Base-by-base conservation (phyloP, 2,329 filamentous ascomycete genomes). In the Botrytis galanthina region DNA sequence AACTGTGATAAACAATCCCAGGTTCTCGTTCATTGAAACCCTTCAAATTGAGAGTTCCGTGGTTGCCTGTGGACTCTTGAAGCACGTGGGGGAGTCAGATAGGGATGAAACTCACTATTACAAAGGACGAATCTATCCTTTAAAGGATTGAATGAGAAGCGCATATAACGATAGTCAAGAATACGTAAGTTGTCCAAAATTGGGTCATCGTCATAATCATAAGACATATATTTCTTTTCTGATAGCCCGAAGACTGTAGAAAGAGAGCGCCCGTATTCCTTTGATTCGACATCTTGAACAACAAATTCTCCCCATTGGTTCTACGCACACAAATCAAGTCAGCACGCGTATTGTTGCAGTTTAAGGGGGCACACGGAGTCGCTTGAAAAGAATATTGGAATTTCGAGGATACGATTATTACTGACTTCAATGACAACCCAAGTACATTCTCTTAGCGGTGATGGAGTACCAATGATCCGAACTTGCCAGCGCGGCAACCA, bases 251-350 rank as follows among this genome's bases (percentile, higher is more conserved):
- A 95, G 0, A 91, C 86, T 0, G 87, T 89, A 73, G 85, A 91
- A 72, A 89, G 80, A 5, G 86, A 85, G 73, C 85, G 88, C 67
- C 86, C 88, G 81, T 88, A 90, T 32, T 82, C 80, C 72, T 84
- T 84, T 26, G 82, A 83, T 54, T 86, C 86, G 20, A 98, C 87
- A 68, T 90, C 80, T 79, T 97, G 88, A n/a, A 96, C 88, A 20
- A 88, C 86, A 82, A 98, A 92, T 82, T 98, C 95, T 68, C 93
- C 92, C 95, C 96, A 98, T 87, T 98, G 94, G 80, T 99, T 98
- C 87, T 92, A 42, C 8, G n/a, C 26, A 46, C 42, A 42, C 10
- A 48, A 80, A 73, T 74, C 73, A 82, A 77, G 82, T 82, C 74
- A 79, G 79, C 76, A 75, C 14, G n/a, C 16, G 42, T 54, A 32